Evolutionary conservation across 176 grass and related monocot genomes (phyloP).

Genomic region (Oryza coarctata): DNA sequence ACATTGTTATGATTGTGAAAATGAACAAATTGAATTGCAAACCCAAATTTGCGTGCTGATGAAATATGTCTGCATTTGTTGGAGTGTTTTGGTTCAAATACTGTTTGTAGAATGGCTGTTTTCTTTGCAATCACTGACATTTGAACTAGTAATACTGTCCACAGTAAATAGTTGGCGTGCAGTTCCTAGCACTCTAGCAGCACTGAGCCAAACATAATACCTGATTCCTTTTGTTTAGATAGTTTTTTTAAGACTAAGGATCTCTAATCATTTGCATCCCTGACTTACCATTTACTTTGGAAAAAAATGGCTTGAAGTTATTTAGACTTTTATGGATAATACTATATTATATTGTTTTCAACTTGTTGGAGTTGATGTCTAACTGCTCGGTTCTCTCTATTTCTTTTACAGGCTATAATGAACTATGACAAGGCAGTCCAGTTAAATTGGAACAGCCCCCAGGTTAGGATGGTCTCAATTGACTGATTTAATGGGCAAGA

Average conservation of each 20-base stretch:
- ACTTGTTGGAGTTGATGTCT: background rate
- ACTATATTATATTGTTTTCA: background rate
- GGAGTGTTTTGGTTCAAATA: background rate
- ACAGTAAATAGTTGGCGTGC: background rate
- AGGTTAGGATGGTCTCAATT: conserved; percentile 39
- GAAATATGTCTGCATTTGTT: background rate
- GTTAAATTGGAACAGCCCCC: conserved; percentile 80
- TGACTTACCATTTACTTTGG: background rate
- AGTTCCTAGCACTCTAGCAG: background rate
- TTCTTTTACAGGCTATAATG: conserved; percentile 59
- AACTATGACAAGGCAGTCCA: conserved; percentile 83
- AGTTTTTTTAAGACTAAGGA: background rate
- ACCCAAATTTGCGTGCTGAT: background rate
- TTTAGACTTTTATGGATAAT: background rate
- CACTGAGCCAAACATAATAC: background rate
- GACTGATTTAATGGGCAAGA: conserved; percentile 14
- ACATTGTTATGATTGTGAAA: background rate
- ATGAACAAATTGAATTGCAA: background rate
- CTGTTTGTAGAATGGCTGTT: background rate
- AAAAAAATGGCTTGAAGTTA: background rate
- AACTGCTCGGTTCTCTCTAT: background rate
- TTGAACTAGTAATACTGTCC: background rate
- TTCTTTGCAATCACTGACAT: background rate
- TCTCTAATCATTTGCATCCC: background rate
- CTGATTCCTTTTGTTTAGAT: background rate